Percentiles rank a stretch among this genome's conserved stretches.
phyloP scores from a whole-genome alignment of 164 flowering plant species.

The Santalum album region DNA sequence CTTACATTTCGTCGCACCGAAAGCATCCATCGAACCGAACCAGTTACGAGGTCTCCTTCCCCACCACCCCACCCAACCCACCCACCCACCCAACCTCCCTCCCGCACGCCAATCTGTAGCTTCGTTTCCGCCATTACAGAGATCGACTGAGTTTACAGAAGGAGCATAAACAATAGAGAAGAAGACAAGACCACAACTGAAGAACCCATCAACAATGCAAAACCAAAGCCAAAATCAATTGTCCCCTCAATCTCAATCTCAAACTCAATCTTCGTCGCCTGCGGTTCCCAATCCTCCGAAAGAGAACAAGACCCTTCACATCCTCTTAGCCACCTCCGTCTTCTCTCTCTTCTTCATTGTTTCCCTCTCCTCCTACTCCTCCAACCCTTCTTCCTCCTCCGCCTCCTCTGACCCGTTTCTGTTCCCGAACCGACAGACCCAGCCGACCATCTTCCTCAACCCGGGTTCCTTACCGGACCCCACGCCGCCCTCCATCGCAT shows the following conservation, averaged over 20 bases:
- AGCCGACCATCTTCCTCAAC: slow-evolving; percentile 14
- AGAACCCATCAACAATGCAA: slow-evolving; percentile 4
- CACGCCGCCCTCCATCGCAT: slow-evolving; percentile 66
- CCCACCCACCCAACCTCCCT: too few relatives aligned
- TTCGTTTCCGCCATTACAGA: too few relatives aligned
- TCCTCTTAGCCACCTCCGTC: slow-evolving; percentile 21
- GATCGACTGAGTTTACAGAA: too few relatives aligned
- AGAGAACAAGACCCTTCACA: slow-evolving; percentile 15
- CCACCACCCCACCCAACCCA: too few relatives aligned
- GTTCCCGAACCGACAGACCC: slow-evolving; percentile 3
- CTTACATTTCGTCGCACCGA: too few relatives aligned
- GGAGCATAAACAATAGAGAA: too few relatives aligned
- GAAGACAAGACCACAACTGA: too few relatives aligned
- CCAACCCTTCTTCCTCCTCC: slow-evolving; percentile 6
- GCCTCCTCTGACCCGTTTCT: slow-evolving; percentile 8
- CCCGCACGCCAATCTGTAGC: too few relatives aligned
- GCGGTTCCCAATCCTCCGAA: slow-evolving; percentile 1
- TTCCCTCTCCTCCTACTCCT: slow-evolving; percentile 17
- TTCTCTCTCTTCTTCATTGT: slow-evolving; percentile 32
- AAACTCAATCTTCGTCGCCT: background rate
- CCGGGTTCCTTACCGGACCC: background rate
- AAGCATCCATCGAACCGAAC: too few relatives aligned
- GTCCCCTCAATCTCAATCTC: background rate
- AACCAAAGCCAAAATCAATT: background rate
- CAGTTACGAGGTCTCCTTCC: too few relatives aligned